Base-by-base conservation (phyloP, 1,139 yeast genomes). In the Yamadazyma buinensis region DNA sequence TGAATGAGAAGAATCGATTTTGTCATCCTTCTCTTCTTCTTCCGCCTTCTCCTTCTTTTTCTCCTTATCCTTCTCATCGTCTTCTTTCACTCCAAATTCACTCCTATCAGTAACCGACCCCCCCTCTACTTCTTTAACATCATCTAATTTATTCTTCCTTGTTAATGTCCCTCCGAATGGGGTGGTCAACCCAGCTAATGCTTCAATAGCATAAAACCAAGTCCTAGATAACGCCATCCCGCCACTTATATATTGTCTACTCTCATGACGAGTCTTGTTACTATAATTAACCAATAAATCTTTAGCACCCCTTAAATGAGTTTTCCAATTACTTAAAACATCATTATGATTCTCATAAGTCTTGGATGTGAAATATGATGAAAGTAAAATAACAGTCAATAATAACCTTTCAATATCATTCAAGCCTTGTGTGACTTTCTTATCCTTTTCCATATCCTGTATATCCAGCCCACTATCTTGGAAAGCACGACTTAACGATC, bases 151-250 rank as follows among this genome's bases (percentile, higher is more conserved):
- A 14, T 21, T 18, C 15, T 30, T 27, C 28, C 42, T 46, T 15
- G 44, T 49, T 24, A 60, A 42, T 2, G 68, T 54, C 0, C 67
- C 66, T 2, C 72, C 71, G 14, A 49, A 38, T 2, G 59, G 48
- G 2, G 64, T 52, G 35, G 55, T 48, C 22, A 64, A 44, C 10
- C 62, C 59, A 1, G 72, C 72, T 14, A 63, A 39, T 6, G 63
- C 46, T 38, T 67, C 74, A 29, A 67, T 59, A 10, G 72, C 67
- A 42, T 63, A 65, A 40, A 65, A 67, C 74, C 73, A 67, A n/a
- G 59, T 58, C 38, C 63, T 61, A 1, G 73, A 72, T 8, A 67
- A 48, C 1, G 73, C 70, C n/a, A 67, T 45, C 2, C 72, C 74
- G n/a, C 58, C 52, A 12, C 62, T 52, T 29, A 59, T 46, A 29